Percentiles rank a stretch among this genome's conserved stretches.
phyloP scores from a whole-genome alignment of 176 grass and related monocot species.

The Aegilops speltoides region DNA sequence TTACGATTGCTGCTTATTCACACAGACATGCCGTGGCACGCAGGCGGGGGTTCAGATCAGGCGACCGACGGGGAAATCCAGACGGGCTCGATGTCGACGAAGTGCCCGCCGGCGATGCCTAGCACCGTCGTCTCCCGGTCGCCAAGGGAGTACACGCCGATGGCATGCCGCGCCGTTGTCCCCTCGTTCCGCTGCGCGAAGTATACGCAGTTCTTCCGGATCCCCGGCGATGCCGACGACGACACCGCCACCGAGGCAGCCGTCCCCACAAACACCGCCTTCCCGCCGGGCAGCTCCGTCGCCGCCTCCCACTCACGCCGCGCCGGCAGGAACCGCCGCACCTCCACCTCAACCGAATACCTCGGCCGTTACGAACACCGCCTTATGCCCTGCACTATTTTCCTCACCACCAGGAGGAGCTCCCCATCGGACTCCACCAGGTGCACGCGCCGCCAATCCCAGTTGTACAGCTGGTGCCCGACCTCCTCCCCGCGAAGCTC shows the following conservation, averaged over 20 bases:
- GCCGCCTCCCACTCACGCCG: background rate
- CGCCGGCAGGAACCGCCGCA: background rate
- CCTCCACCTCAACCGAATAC: background rate
- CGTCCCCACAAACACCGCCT: conserved; percentile 14
- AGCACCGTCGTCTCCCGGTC: background rate
- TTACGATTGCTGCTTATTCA: no score
- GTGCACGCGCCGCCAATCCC: no score
- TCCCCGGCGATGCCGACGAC: background rate
- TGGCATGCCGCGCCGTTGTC: background rate
- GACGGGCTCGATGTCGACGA: background rate
- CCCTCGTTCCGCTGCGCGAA: background rate
- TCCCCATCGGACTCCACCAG: no score
- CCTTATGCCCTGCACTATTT: no score
- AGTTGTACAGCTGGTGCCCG: no score
- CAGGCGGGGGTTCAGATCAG: no score
- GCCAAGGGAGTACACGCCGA: background rate
- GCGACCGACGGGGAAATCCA: background rate
- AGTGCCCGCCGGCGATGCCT: background rate
- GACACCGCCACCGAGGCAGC: background rate
- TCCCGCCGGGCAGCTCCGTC: background rate
- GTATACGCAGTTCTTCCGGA: background rate
- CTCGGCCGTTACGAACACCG: no score
- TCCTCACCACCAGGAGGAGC: no score
- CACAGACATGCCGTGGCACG: no score
- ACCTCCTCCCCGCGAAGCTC: no score